Conservation (phyloP, 2,329 filamentous ascomycete species). For the Penicillium sp. region DNA sequence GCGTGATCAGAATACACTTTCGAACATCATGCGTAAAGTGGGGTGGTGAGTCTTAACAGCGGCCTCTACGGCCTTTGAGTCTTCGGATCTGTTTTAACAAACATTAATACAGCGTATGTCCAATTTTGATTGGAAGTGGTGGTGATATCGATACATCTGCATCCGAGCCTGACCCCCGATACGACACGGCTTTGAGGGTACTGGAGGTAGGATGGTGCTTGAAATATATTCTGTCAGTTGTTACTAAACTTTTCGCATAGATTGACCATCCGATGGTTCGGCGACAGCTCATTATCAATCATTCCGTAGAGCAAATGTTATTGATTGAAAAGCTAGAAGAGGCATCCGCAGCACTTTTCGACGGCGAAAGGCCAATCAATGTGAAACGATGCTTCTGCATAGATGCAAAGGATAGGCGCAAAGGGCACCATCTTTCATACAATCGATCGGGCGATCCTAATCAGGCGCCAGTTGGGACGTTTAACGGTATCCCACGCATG, state of each 20-base stretch:
- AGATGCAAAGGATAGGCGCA: constrained; percentile 62
- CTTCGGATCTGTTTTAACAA: background rate
- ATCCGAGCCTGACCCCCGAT: constrained; percentile 71
- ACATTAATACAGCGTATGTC: constrained; percentile 42
- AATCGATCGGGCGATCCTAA: constrained; percentile 50
- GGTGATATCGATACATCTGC: constrained; percentile 56
- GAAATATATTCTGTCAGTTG: background rate
- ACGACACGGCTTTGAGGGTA: constrained; percentile 76
- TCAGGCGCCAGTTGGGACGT: constrained; percentile 55
- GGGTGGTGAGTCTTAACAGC: constrained; percentile 43
- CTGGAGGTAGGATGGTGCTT: constrained; percentile 54
- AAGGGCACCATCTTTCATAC: constrained; percentile 61
- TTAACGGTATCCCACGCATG: constrained; percentile 65
- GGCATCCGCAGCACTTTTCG: constrained; percentile 69
- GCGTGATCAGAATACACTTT: constrained; percentile 69
- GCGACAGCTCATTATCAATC: constrained; percentile 79
- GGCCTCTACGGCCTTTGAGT: constrained; percentile 13
- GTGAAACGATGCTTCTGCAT: constrained; percentile 67
- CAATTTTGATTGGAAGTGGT: constrained; percentile 65
- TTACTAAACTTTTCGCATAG: constrained; percentile 34
- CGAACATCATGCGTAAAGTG: constrained; percentile 61
- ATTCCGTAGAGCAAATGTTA: constrained; percentile 79
- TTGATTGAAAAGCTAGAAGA: constrained; percentile 68
- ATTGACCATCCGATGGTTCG: constrained; percentile 77
- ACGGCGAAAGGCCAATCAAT: constrained; percentile 62